phyloP scores from a whole-genome alignment of 345 rosid species.

The Eucalyptus viminalis region DNA sequence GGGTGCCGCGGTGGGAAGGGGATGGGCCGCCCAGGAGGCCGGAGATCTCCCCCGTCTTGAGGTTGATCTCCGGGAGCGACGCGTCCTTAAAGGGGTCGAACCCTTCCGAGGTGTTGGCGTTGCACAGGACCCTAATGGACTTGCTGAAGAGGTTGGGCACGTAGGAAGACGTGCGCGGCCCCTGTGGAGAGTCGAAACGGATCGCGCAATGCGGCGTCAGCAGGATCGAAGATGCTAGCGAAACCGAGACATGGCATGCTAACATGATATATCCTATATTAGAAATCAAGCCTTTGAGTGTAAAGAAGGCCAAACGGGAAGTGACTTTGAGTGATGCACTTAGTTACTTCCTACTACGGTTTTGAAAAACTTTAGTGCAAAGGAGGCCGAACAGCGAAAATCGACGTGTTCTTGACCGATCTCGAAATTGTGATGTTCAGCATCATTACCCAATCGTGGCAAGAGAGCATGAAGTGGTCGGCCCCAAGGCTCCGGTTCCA shows the following conservation, averaged over 20 bases:
- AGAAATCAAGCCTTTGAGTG: background rate
- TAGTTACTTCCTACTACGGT: background rate
- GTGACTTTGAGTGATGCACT: background rate
- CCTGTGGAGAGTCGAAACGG: slow-evolving; percentile 10
- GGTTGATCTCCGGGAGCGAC: slow-evolving; percentile 59
- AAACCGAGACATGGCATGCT: background rate
- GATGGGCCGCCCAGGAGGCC: slow-evolving; percentile 35
- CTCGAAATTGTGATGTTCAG: background rate
- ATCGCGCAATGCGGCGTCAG: background rate
- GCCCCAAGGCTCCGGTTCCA: slow-evolving; percentile 77
- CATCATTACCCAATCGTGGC: slow-evolving; percentile 65
- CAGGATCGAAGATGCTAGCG: background rate
- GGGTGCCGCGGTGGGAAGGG: slow-evolving; percentile 22
- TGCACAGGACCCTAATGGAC: slow-evolving; percentile 71
- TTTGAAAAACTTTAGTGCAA: background rate
- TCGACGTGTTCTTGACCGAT: background rate
- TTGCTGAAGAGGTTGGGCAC: slow-evolving; percentile 44
- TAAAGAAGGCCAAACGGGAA: background rate
- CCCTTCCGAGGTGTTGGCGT: slow-evolving; percentile 71
- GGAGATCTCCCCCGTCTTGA: slow-evolving; percentile 36
- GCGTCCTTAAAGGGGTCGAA: slow-evolving; percentile 69
- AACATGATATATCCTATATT: background rate
- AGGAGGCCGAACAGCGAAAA: background rate
- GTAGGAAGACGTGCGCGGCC: slow-evolving; percentile 49
- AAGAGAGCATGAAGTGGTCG: slow-evolving; percentile 78